Evolutionary conservation across 768 basidiomycete species (phyloP).

Genomic region (Cystofilobasidium capitatum): DNA sequence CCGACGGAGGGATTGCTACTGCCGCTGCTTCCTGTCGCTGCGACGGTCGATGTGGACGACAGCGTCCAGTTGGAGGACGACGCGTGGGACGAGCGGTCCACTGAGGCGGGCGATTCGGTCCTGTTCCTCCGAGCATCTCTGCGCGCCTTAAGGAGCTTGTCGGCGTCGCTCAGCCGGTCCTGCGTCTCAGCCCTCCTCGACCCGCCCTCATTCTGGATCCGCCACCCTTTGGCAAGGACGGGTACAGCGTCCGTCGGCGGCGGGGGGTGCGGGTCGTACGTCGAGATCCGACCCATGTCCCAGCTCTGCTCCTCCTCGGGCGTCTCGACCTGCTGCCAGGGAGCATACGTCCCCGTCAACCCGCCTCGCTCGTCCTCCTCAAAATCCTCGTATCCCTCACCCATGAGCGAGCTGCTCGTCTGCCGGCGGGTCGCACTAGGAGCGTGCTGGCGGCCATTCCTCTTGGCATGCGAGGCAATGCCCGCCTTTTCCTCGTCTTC

Average conservation of each 20-base stretch:
- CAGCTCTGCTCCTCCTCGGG: background rate
- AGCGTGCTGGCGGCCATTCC: background rate
- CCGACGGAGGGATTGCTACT: constrained; percentile 2
- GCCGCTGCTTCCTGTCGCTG: background rate
- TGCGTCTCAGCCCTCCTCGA: background rate
- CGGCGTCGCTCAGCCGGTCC: background rate
- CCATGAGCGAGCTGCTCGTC: constrained; percentile 10
- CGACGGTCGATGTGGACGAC: constrained; percentile 11
- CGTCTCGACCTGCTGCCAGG: background rate
- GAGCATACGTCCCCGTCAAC: constrained; percentile 7
- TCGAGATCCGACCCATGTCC: background rate
- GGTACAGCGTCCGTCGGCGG: background rate
- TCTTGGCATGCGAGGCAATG: background rate
- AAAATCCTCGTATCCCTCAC: constrained; percentile 21
- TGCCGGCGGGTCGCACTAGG: background rate
- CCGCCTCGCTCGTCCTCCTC: constrained; percentile 8
- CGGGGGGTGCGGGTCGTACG: background rate
- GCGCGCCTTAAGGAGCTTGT: constrained; percentile 5
- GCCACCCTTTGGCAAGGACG: background rate
- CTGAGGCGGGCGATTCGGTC: constrained; percentile 2
- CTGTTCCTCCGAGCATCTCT: constrained; percentile 12
- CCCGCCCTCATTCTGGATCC: constrained; percentile 1
- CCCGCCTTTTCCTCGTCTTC: background rate
- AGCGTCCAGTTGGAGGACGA: constrained; percentile 5
- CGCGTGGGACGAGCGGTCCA: background rate